Conservation (phyloP, 306 rosid species). For the Lotus japonicus region DNA sequence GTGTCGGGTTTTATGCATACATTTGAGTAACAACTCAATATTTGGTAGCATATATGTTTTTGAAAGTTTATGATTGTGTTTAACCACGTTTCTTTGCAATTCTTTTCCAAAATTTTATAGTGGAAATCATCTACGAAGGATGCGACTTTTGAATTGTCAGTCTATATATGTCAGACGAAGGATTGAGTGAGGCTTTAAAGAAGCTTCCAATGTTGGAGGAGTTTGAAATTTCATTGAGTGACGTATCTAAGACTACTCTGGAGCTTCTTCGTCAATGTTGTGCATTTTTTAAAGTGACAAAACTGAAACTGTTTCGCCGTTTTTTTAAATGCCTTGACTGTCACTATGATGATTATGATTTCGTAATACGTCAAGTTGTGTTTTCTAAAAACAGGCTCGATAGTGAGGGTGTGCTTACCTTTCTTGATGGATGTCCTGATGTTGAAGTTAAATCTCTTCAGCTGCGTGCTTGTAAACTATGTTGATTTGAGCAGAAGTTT, state of each 20-base stretch:
- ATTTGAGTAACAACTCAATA: too few species aligned
- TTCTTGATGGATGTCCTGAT: conserved; percentile 56
- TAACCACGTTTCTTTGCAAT: too few species aligned
- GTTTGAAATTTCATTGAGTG: conserved; percentile 38
- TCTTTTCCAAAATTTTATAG: conserved; percentile 24
- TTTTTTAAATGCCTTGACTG: too few species aligned
- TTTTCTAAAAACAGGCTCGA: conserved; percentile 49
- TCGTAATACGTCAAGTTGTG: conserved; percentile 52
- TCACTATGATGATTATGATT: too few species aligned
- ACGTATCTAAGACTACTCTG: conserved; percentile 20
- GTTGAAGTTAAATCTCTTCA: conserved; percentile 70
- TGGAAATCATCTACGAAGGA: conserved; percentile 31
- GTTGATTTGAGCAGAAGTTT: conserved; percentile 29
- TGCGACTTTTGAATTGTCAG: conserved; percentile 40
- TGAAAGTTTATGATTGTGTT: too few species aligned
- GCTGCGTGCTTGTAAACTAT: conserved; percentile 44
- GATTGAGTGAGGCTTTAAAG: conserved; percentile 32
- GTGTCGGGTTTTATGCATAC: too few species aligned
- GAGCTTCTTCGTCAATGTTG: conserved; percentile 46
- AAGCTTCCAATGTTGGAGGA: conserved; percentile 58
- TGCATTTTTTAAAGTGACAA: neutral
- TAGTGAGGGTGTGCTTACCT: conserved; percentile 43
- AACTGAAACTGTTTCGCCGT: too few species aligned
- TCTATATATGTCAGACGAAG: conserved; percentile 34
- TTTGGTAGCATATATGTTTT: too few species aligned